These are phyloP conservation scores for Termitomyces heimii DNA, from an alignment of 768 basidiomycete species.

Conservation along the genomic window DNA sequence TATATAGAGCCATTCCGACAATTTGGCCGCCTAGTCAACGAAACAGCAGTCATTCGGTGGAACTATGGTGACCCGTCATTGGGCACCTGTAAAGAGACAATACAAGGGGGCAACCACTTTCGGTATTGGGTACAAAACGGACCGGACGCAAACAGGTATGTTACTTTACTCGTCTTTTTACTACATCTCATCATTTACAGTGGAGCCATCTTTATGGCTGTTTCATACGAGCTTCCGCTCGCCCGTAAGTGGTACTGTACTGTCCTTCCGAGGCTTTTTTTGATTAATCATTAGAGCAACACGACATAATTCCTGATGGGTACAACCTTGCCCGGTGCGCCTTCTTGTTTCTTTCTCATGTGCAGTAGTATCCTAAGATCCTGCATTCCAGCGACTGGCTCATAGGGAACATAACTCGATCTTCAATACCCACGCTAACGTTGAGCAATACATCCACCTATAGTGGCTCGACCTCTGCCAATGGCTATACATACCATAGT, in stretches of 20 bases:
- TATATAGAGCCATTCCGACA: neutral
- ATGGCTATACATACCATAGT: slow-evolving; percentile 70
- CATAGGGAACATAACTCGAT: slow-evolving; percentile 74
- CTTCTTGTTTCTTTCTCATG: neutral
- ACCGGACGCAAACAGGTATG: slow-evolving; percentile 48
- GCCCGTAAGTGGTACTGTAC: slow-evolving; percentile 30
- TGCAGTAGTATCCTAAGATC: neutral
- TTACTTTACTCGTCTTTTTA: neutral
- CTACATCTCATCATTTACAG: slow-evolving; percentile 23
- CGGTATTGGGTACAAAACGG: slow-evolving; percentile 88
- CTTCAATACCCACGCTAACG: slow-evolving; percentile 36
- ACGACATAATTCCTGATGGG: slow-evolving; percentile 74
- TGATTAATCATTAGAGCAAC: slow-evolving; percentile 32
- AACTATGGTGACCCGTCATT: slow-evolving; percentile 75
- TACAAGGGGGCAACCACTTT: slow-evolving; percentile 83
- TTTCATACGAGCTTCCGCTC: slow-evolving; percentile 68
- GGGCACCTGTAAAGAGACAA: slow-evolving; percentile 84
- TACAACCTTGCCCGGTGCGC: slow-evolving; percentile 73
- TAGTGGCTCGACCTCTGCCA: slow-evolving; percentile 56
- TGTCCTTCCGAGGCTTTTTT: neutral
- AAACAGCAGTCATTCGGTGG: slow-evolving; percentile 81
- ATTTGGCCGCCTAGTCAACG: slow-evolving; percentile 47
- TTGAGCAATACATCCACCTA: slow-evolving; percentile 58
- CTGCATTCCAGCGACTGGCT: slow-evolving; percentile 61
- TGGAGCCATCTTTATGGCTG: slow-evolving; percentile 70